Evolutionary conservation across 495 filamentous ascomycete genomes (phyloP).

Genomic region (Hyaloscypha bicolor): DNA sequence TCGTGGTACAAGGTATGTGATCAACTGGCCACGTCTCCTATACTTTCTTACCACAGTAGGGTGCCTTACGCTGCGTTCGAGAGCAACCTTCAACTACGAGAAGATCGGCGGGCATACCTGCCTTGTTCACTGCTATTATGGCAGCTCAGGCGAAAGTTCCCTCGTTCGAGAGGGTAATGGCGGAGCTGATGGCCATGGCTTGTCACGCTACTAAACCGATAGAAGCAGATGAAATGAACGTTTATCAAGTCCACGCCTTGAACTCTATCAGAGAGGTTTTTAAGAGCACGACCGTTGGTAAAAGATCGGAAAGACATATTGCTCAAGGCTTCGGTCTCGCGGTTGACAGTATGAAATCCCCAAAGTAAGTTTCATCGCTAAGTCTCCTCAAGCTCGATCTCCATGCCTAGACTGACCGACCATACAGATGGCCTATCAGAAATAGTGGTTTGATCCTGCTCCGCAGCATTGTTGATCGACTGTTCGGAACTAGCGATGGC

Average conservation of each 20-base stretch:
- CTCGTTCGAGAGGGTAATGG: constrained; percentile 55
- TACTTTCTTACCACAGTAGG: constrained; percentile 39
- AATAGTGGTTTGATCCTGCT: constrained; percentile 93
- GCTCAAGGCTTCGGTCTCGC: constrained; percentile 74
- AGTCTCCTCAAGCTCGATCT: neutral
- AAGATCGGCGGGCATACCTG: constrained; percentile 88
- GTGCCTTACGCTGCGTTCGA: constrained; percentile 63
- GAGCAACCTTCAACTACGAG: constrained; percentile 80
- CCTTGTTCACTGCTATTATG: constrained; percentile 77
- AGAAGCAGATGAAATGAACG: constrained; percentile 61
- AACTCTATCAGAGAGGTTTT: constrained; percentile 91
- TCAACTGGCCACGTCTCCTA: neutral
- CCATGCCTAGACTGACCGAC: constrained; percentile 22
- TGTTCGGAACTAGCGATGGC: constrained; percentile 68
- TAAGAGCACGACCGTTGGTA: constrained; percentile 70
- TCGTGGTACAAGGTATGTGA: constrained; percentile 71
- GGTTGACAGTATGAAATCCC: constrained; percentile 65
- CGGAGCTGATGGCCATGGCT: constrained; percentile 55
- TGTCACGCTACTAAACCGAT: constrained; percentile 47
- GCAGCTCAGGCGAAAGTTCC: constrained; percentile 51
- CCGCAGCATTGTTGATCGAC: constrained; percentile 74
- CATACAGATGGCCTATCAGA: constrained; percentile 79
- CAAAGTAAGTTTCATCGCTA: neutral
- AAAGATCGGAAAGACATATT: constrained; percentile 65
- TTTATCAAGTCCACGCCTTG: constrained; percentile 92